These are phyloP conservation scores for Verticillium zaregamsianum DNA, from an alignment of 2,329 filamentous ascomycete species.

Conservation along the genomic window DNA sequence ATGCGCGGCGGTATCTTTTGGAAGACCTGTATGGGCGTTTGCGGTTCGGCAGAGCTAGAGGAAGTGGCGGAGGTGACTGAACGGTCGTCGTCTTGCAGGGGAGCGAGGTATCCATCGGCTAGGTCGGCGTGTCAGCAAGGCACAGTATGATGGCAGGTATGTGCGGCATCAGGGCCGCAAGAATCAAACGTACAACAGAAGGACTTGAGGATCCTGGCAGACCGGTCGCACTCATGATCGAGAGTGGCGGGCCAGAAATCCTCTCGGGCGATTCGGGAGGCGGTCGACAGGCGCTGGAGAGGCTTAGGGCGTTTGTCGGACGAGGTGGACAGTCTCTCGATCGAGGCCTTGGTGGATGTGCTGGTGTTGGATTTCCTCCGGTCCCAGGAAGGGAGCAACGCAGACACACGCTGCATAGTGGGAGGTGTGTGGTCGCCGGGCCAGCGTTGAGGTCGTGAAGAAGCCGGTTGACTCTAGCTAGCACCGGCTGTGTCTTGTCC, in stretches of 20 bases:
- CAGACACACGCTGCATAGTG: constrained; percentile 38
- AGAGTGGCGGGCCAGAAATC: constrained; percentile 82
- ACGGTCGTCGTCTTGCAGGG: constrained; percentile 30
- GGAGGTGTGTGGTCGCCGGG: neutral
- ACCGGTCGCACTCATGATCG: constrained; percentile 88
- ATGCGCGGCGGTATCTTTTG: constrained; percentile 86
- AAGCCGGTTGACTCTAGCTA: neutral
- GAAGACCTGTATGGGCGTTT: constrained; percentile 47
- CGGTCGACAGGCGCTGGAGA: constrained; percentile 58
- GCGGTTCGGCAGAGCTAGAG: constrained; percentile 32
- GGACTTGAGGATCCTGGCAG: constrained; percentile 80
- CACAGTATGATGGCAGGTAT: neutral
- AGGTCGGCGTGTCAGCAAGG: constrained; percentile 1
- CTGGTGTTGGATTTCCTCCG: constrained; percentile 32
- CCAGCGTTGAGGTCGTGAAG: neutral
- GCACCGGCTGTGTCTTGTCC: neutral
- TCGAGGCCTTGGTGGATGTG: constrained; percentile 22
- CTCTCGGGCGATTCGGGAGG: constrained; percentile 63
- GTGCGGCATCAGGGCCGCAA: too few species aligned
- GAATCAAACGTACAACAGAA: constrained; percentile 68
- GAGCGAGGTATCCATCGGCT: constrained; percentile 55
- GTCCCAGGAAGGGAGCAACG: constrained; percentile 40
- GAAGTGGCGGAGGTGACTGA: constrained; percentile 15
- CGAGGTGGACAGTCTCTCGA: constrained; percentile 39
- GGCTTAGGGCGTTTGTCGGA: constrained; percentile 51